Conservation (phyloP, 768 basidiomycete genomes). For the Plicaturopsis crispa region DNA sequence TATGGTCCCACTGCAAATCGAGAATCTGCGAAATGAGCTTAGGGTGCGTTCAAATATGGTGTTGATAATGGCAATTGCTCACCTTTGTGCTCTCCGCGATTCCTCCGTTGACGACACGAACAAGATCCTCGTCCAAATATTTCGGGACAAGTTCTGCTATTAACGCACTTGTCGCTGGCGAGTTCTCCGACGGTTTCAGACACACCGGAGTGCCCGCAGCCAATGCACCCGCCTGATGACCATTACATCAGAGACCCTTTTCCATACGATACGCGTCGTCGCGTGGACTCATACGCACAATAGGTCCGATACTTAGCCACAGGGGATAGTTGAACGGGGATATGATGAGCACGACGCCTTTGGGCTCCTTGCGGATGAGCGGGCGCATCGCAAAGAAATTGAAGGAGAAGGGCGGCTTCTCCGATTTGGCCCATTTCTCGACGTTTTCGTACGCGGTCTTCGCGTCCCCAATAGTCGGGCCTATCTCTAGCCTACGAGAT, state of each 20-base stretch:
- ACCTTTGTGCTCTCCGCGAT: constrained; percentile 57
- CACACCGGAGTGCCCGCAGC: constrained; percentile 70
- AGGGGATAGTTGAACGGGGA: constrained; percentile 74
- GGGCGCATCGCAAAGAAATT: constrained; percentile 57
- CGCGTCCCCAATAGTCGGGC: constrained; percentile 41
- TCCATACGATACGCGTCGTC: too few relatives aligned
- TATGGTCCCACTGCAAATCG: constrained; percentile 62
- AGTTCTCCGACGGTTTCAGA: constrained; percentile 72
- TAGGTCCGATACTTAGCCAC: constrained; percentile 51
- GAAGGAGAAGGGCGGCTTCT: constrained; percentile 45
- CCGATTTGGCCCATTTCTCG: constrained; percentile 68
- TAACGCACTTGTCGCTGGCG: constrained; percentile 46
- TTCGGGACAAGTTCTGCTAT: constrained; percentile 63
- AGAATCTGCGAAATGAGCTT: constrained; percentile 45
- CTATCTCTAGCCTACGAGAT: constrained; percentile 50
- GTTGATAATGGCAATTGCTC: too few relatives aligned
- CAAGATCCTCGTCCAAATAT: constrained; percentile 64
- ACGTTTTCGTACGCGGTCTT: constrained; percentile 52
- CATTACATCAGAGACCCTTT: too few relatives aligned
- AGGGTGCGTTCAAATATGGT: too few relatives aligned
- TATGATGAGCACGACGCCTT: constrained; percentile 57
- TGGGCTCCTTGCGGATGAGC: constrained; percentile 64
- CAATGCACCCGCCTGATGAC: constrained; percentile 53
- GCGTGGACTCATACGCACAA: too few relatives aligned
- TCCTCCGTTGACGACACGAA: constrained; percentile 64